A percentile compares a stretch with the other conserved stretches of the same genome.
Evolutionary conservation across 179 eudicot genomes (phyloP).

Genomic region (Beta corolliflora): DNA sequence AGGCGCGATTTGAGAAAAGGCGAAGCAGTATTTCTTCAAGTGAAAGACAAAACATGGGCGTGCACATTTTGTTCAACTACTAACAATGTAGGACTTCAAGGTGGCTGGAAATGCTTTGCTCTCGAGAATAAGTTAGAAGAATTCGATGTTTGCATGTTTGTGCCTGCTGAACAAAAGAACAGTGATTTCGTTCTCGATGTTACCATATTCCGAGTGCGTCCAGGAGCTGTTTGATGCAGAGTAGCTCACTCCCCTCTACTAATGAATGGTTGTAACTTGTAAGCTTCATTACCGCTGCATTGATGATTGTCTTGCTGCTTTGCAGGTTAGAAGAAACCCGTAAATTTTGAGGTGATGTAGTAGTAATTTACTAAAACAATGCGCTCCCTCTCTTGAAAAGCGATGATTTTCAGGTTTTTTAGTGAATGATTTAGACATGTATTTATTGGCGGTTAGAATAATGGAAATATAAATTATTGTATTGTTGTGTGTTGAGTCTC

Average conservation of each 20-base stretch:
- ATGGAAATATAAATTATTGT: too few species aligned
- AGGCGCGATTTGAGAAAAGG: conserved; percentile 3
- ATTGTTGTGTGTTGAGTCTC: too few species aligned
- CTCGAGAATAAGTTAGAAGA: conserved; percentile 10
- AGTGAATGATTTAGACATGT: neutral
- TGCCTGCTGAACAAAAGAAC: neutral
- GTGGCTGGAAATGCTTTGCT: conserved; percentile 23
- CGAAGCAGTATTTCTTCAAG: conserved; percentile 14
- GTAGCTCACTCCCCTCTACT: neutral
- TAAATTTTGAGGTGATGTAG: too few species aligned
- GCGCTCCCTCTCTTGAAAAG: too few species aligned
- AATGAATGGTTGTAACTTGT: neutral
- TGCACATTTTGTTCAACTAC: neutral
- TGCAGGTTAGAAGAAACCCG: too few species aligned
- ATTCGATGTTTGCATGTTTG: conserved; percentile 10
- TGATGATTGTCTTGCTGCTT: neutral
- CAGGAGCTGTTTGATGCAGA: neutral
- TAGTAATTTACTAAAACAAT: neutral
- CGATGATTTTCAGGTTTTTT: neutral
- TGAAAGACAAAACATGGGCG: conserved; percentile 20
- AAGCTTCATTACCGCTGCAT: neutral
- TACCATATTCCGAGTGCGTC: conserved; percentile 1
- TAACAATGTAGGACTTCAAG: neutral
- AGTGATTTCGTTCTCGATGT: neutral
- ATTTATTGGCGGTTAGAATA: neutral